phyloP scores from a whole-genome alignment of 2,329 filamentous ascomycete genomes.

The Paecilomyces dactylethromorphus region DNA sequence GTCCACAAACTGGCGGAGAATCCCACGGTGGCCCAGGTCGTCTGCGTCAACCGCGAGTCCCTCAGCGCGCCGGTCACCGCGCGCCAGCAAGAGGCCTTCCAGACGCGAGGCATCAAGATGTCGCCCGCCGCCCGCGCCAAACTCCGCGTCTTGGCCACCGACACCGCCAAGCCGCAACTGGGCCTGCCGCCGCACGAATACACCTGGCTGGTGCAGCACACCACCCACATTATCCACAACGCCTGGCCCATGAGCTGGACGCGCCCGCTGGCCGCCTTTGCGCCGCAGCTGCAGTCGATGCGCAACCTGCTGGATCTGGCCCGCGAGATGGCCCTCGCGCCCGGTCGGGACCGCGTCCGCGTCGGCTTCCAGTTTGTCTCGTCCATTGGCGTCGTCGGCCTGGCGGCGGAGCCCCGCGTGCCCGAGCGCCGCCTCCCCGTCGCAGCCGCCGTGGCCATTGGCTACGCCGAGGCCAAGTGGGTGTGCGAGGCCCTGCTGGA shows the following conservation, averaged over 20 bases:
- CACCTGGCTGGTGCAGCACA: neutral
- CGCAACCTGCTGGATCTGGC: conserved; percentile 12
- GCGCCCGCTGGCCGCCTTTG: conserved; percentile 3
- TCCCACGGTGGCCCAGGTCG: neutral
- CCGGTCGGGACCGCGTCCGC: neutral
- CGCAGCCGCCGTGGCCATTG: conserved; percentile 3
- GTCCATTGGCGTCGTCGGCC: conserved; percentile 8
- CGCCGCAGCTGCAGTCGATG: conserved; percentile 9
- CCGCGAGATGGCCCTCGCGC: neutral
- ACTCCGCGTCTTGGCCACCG: neutral
- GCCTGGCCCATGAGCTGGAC: neutral
- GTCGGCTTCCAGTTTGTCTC: conserved; percentile 12
- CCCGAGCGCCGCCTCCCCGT: conserved; percentile 4
- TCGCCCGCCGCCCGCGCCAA: neutral
- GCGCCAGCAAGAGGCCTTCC: neutral
- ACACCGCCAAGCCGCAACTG: neutral
- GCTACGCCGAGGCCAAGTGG: conserved; percentile 9
- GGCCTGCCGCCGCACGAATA: neutral
- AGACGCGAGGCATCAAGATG: neutral
- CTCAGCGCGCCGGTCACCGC: neutral
- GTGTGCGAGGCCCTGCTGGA: conserved; percentile 8
- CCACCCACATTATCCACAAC: neutral
- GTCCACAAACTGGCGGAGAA: neutral
- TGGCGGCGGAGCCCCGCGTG: conserved; percentile 1
- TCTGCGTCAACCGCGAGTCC: neutral